Evolutionary conservation across 1,284 basidiomycete genomes (phyloP).

Genomic region (Moesziomyces sp.): DNA sequence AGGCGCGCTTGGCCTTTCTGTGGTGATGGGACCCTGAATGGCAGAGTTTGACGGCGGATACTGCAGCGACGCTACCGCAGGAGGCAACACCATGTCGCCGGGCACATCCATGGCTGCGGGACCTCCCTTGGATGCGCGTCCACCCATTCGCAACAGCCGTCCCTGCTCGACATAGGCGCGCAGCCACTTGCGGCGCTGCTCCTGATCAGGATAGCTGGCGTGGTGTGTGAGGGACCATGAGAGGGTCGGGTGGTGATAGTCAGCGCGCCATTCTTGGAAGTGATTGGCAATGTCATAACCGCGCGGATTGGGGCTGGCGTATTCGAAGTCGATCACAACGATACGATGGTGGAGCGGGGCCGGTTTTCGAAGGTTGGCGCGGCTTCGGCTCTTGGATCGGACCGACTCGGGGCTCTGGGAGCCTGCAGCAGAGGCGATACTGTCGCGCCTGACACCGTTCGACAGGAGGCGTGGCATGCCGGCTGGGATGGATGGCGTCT

Average conservation of each 20-base stretch:
- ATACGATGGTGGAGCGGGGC: slow-evolving; percentile 57
- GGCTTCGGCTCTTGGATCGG: slow-evolving; percentile 41
- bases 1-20: slow-evolving; percentile 32
- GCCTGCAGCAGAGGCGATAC: slow-evolving; percentile 14
- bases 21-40: slow-evolving; percentile 37
- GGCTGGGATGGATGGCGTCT: slow-evolving; percentile 37
- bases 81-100: slow-evolving; percentile 49
- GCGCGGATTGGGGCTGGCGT: slow-evolving; percentile 60
- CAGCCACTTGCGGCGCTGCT: slow-evolving; percentile 62
- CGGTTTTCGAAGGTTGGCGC: slow-evolving; percentile 27
- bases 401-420: slow-evolving; percentile 24
- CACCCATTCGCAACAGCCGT: slow-evolving; percentile 53
- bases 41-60: slow-evolving; percentile 13
- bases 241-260: slow-evolving; percentile 57
- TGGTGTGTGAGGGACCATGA: slow-evolving; percentile 60
- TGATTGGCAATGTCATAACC: slow-evolving; percentile 65
- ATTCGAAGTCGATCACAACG: slow-evolving; percentile 66
- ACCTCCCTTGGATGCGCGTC: slow-evolving; percentile 27
- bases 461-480: slow-evolving; percentile 50
- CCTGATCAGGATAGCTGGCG: slow-evolving; percentile 55
- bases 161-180: slow-evolving; percentile 66
- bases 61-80: slow-evolving; percentile 33
- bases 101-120: slow-evolving; percentile 28
- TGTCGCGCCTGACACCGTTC: slow-evolving; percentile 31
- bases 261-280: slow-evolving; percentile 65